Percentiles rank a stretch among this genome's conserved stretches.
Conservation (phyloP, 1,284 basidiomycete species). For the Psilocybe mexicana region DNA sequence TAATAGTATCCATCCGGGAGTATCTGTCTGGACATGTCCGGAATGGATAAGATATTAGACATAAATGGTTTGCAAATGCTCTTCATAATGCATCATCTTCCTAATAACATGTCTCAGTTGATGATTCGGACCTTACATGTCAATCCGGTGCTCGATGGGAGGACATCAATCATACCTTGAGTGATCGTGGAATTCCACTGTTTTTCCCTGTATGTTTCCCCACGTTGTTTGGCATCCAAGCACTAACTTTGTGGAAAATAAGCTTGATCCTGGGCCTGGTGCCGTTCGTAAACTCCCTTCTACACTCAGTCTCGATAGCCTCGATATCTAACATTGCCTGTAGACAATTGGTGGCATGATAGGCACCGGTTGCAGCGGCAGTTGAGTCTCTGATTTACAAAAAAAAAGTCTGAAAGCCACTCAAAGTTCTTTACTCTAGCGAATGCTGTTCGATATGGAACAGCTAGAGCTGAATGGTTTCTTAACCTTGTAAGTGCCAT, state of each 20-base stretch:
- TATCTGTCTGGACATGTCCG: slow-evolving; percentile 85
- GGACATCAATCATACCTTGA: slow-evolving; percentile 78
- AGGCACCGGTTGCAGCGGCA: slow-evolving; percentile 81
- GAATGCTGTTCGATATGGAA: slow-evolving; percentile 89
- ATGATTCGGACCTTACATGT: slow-evolving; percentile 77
- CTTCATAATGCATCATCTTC: not conserved
- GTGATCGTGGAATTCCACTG: slow-evolving; percentile 64
- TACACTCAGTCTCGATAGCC: slow-evolving; percentile 6
- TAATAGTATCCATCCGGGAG: slow-evolving; percentile 55
- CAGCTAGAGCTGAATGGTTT: slow-evolving; percentile 84
- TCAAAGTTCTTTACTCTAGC: slow-evolving; percentile 42
- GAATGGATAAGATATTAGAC: slow-evolving; percentile 83
- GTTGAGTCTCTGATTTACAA: slow-evolving; percentile 40
- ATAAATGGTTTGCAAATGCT: slow-evolving; percentile 60
- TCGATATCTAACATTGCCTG: not conserved
- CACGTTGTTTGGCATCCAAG: not conserved
- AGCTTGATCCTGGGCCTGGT: slow-evolving; percentile 79
- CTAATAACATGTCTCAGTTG: slow-evolving; percentile 42
- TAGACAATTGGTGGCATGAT: slow-evolving; percentile 92
- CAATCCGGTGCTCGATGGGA: slow-evolving; percentile 89
- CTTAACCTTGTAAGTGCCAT: slow-evolving; percentile 62
- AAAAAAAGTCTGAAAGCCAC: not conserved
- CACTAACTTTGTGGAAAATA: not conserved
- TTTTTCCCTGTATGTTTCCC: slow-evolving; percentile 65
- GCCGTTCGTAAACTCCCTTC: slow-evolving; percentile 43